Evolutionary conservation across 192 early-diverging fungal species (phyloP), one percentile per base, ranked within the genome.

Genomic region (Linnemannia schmuckeri): DNA sequence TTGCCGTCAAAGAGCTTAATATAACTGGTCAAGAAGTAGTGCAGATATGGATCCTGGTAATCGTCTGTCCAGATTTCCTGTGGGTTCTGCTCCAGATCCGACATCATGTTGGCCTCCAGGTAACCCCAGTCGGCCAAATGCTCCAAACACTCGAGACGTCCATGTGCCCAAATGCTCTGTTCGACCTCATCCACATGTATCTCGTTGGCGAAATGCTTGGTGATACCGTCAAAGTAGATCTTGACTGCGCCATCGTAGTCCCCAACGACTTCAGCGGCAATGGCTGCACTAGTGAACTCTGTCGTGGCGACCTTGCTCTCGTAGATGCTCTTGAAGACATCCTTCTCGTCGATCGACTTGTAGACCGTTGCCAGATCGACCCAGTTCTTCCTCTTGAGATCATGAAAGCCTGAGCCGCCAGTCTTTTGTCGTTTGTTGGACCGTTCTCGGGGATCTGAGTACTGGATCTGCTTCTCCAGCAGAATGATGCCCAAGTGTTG

Each of bases 241-340:
- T 83, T 78, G 18, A 75, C 89, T 6, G 95, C 95, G 6, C 74
- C 46, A 6, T 90, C 91, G 52, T 91, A 94, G 66, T 95, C 89
- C 15, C 94, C 94, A 4, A 90, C 40, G 10, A 92, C 81, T 76
- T 96, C 93, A 27, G 93, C 90, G 27, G 90, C 82, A 33, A 96
- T 93, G 24, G 95, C 95, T 33, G 89, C 90, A 72, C 90, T 93
- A 3, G 92, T 90, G 76, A 79, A 20, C 81, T 78, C 80, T 42
- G 81, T 85, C 0, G 90, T 88, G 20, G 93, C 90, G 57, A 95
- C 90, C 33, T 91, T 89, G 38, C 80, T 88, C 66, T 94, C 91
- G 82, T 93, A 94, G 17, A 96, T 89, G 33, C 91, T 90, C 72
- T 92, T 88, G 78, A 93, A 96, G 6, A 95, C 82, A 52, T 96